phyloP scores from a whole-genome alignment of 129 eudicot genomes.

The Escallonia herrerae region DNA sequence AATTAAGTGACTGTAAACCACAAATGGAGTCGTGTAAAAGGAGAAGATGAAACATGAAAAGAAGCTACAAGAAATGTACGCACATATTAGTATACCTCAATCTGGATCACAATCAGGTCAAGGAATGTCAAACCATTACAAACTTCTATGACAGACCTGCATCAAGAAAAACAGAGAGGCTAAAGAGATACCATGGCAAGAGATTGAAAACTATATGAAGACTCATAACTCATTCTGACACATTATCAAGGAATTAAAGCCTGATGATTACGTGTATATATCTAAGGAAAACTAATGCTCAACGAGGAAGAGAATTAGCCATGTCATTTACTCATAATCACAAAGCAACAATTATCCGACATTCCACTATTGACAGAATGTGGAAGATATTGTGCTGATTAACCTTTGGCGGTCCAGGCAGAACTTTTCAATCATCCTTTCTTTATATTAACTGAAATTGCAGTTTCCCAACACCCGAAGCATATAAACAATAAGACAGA shows the following conservation, averaged over 20 bases:
- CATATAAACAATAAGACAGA: neutral
- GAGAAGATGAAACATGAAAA: neutral
- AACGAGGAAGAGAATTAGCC: neutral
- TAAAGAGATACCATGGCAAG: neutral
- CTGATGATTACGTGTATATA: neutral
- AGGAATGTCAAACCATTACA: constrained; percentile 87
- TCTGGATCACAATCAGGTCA: constrained; percentile 86
- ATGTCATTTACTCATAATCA: no score
- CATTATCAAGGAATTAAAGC: neutral
- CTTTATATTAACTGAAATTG: neutral
- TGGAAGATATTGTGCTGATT: no score
- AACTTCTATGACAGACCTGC: constrained; percentile 96
- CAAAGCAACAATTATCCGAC: no score
- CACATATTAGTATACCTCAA: constrained; percentile 57
- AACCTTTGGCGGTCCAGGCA: no score
- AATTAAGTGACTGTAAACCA: constrained; percentile 61
- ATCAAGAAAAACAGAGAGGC: constrained; percentile 22
- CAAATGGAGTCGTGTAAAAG: constrained; percentile 8
- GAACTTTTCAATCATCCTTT: no score
- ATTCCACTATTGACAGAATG: no score
- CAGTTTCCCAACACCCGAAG: neutral
- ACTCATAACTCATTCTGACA: neutral
- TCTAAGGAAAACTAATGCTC: neutral
- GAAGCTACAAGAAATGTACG: neutral
- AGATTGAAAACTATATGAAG: neutral